These are phyloP conservation scores for Sugiyamaella floridensis DNA, from an alignment of 805 yeast genomes.

Conservation along the genomic window DNA sequence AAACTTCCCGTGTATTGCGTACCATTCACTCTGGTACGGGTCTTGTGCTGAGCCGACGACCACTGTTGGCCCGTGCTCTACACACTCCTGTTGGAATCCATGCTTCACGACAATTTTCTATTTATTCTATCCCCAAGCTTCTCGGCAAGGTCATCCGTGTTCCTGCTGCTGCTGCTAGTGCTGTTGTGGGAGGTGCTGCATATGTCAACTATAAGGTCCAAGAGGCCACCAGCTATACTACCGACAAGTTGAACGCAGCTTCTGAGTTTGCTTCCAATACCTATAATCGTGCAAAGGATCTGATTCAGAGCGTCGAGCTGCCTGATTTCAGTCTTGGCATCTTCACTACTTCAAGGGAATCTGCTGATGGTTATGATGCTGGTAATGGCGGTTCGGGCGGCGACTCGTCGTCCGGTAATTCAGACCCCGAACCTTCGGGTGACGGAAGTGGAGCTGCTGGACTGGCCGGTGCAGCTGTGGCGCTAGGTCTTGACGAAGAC, in stretches of 20 bases:
- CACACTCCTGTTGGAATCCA: background rate
- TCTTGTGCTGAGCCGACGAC: background rate
- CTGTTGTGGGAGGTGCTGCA: conserved; percentile 90
- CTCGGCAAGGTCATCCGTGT: conserved; percentile 19
- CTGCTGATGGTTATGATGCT: conserved; percentile 17
- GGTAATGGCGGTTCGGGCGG: conserved; percentile 29
- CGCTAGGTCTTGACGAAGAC: conserved; percentile 34
- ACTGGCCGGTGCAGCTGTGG: conserved; percentile 53
- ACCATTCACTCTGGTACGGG: background rate
- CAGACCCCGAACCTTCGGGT: conserved; percentile 17
- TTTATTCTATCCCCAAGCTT: conserved; percentile 17
- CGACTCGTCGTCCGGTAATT: conserved; percentile 20
- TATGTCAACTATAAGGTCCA: conserved; percentile 88
- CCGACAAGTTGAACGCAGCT: conserved; percentile 55
- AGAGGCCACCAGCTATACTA: conserved; percentile 68
- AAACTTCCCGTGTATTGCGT: background rate
- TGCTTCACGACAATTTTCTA: conserved; percentile 10
- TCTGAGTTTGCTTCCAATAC: conserved; percentile 40
- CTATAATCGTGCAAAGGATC: conserved; percentile 45
- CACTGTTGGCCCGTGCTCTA: background rate
- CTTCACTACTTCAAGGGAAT: conserved; percentile 12
- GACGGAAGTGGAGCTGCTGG: conserved; percentile 37
- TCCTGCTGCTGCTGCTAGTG: conserved; percentile 87
- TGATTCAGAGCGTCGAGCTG: conserved; percentile 35
- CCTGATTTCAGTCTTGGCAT: conserved; percentile 19